These are phyloP conservation scores for Globisporangium camurandrum DNA, from an alignment of 352 stramenopile species.

Conservation along the genomic window DNA sequence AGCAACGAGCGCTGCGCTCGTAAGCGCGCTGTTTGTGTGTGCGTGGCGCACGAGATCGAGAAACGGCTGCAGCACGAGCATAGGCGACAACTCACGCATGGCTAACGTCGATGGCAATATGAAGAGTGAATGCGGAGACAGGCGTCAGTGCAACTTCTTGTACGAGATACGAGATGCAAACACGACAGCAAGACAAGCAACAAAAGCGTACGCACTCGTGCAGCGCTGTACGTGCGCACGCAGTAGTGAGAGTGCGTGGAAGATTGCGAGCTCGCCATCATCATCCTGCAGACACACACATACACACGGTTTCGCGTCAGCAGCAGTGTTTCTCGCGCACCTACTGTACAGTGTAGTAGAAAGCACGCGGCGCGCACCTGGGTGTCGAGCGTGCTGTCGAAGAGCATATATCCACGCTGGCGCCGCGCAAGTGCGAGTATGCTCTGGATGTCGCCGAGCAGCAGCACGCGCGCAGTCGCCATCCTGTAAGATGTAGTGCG, in stretches of 20 bases:
- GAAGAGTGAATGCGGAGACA: background rate
- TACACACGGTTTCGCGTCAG: too few species aligned
- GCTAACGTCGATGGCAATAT: background rate
- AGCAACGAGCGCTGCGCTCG: conserved; percentile 87
- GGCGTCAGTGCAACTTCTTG: background rate
- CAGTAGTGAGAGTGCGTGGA: conserved; percentile 56
- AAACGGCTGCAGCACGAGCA: conserved; percentile 87
- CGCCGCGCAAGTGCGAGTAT: conserved; percentile 52
- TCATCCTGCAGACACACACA: conserved; percentile 38
- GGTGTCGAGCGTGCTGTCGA: conserved; percentile 9
- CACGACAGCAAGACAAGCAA: background rate
- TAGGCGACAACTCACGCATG: conserved; percentile 47
- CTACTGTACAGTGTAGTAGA: too few species aligned
- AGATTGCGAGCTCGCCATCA: conserved; percentile 36
- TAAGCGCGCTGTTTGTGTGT: conserved; percentile 90
- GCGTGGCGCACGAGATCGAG: conserved; percentile 91
- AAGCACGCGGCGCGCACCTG: conserved; percentile 21
- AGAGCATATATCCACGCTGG: conserved; percentile 46
- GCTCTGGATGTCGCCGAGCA: conserved; percentile 71
- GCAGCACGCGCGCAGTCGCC: conserved; percentile 30
- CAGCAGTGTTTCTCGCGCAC: too few species aligned
- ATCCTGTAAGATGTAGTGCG: conserved; percentile 1
- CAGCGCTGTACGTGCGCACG: conserved; percentile 51
- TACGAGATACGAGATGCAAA: conserved; percentile 10
- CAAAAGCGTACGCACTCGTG: conserved; percentile 24